Evolutionary conservation across 2,329 filamentous ascomycete species (phyloP), one percentile per base, ranked within the genome.

Genomic region (Aspergillus luchuensis): DNA sequence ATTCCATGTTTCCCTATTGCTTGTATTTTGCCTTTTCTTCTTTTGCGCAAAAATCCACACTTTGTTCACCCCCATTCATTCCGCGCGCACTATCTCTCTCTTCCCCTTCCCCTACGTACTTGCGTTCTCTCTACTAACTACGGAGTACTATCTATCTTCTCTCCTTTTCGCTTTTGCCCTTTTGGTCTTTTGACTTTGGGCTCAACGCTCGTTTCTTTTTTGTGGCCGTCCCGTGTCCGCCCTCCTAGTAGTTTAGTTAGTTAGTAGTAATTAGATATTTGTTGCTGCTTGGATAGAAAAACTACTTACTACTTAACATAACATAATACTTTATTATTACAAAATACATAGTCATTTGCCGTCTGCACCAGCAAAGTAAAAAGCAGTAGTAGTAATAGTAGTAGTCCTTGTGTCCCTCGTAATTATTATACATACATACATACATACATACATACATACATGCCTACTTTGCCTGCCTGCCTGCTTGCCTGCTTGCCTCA

Each of bases 91-190:
- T 28, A 7, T 28, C 25, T 28, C 25, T 28, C 17, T 47, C 39
- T 19, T 30, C 11, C 33, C 33, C 45, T 53, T 51, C 17, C 23
- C 25, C 56, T 54, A 33, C 30, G 8, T 33, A 36, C 11, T 36
- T 36, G 5, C 33, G 33, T 36, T 36, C 4, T 36, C 11, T 36
- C 25, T 28, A 28, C 25, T 28, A 28, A 11, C 28, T 30, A 36
- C 33, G 33, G 33, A 36, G 33, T 36, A 36, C 33, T 36, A 36
- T 36, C 33, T 36, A 36, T 13, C 33, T 33, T 10, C 10, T 53
- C 39, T 48, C 58, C 43, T 60, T 63, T 61, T 64, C 48, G 45
- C 56, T 59, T 59, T 58, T 60, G 41, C 25, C 33, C 38, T 59
- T 53, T 47, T 55, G 49, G 57, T 58, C 55, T 43, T 50, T 51